Base-by-base conservation (phyloP, 2,329 filamentous ascomycete genomes). In the Fusarium guadeloupense region DNA sequence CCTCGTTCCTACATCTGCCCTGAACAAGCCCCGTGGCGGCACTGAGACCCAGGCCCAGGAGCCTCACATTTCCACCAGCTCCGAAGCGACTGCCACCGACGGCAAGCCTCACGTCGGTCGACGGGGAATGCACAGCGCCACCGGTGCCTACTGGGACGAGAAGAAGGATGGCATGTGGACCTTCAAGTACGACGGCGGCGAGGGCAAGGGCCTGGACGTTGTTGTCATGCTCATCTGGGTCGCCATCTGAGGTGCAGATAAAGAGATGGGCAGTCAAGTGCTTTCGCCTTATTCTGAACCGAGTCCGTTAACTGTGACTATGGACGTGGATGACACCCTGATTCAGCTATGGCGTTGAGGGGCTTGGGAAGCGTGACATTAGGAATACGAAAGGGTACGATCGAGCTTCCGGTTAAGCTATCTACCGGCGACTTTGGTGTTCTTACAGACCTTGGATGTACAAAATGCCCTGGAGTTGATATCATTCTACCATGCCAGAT, bases 131-230 rank as follows among this genome's bases (percentile, higher is more conserved):
- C 91, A 95, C 81, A 90, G 87, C 75, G 91, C 91, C 19, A 91
- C 89, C 38, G 91, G 91, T 42, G 92, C 91, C 28, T 95, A 90
- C 82, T 95, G 91, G 91, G 92, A 95, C 77, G 91, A 93, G 79
- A 91, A 93, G 80, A 92, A 89, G 77, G 91, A 95, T 72, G 91
- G 91, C 68, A 93, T 93, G 85, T 95, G 90, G 89, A 92, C 87
- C 69, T 93, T 89, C 81, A 95, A 95, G 81, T 94, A 88, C 74
- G 90, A 93, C 69, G 85, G 84, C 54, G 84, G 85, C 57, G 85
- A 88, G 74, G 78, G 76, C 70, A 89, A 88, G 79, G 87, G 87
- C 31, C 81, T 90, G 76, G 87, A 90, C 67, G 85, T 90, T 44
- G 86, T 90, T 51, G 82, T 90, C 70, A 89, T 87, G 79, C 80